Evolutionary conservation across 345 rosid genomes (phyloP).

Genomic region (Iberis pinnata): DNA sequence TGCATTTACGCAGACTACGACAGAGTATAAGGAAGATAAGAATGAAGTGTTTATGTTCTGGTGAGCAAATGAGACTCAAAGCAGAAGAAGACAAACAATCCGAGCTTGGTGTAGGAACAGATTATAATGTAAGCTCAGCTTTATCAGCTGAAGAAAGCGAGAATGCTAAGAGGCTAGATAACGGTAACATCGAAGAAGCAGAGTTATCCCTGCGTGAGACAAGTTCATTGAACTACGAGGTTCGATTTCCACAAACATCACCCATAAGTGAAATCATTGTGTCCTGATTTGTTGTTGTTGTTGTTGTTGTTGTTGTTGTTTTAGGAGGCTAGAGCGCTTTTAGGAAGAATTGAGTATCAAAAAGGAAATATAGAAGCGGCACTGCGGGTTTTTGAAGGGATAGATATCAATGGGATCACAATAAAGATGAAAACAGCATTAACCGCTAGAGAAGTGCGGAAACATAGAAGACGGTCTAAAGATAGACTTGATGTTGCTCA

Average conservation of each 20-base stretch:
- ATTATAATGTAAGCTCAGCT: slow-evolving; percentile 33
- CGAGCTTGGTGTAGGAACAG: slow-evolving; percentile 30
- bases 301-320: slow-evolving; percentile 16
- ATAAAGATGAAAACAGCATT: slow-evolving; percentile 55
- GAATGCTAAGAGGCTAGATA: slow-evolving; percentile 41
- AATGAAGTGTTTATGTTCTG: slow-evolving; percentile 53
- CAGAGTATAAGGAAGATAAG: slow-evolving; percentile 36
- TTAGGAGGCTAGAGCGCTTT: slow-evolving; percentile 81
- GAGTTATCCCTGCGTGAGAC: slow-evolving; percentile 71
- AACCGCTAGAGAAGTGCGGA: slow-evolving; percentile 43
- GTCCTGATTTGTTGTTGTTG: too few relatives aligned
- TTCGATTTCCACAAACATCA: slow-evolving; percentile 2
- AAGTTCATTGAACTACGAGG: slow-evolving; percentile 75
- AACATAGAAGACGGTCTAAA: slow-evolving; percentile 42
- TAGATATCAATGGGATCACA: slow-evolving; percentile 59
- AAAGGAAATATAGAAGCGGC: slow-evolving; percentile 78
- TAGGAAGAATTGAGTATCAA: slow-evolving; percentile 84
- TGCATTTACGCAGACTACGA: slow-evolving; percentile 27
- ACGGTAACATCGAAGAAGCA: slow-evolving; percentile 69
- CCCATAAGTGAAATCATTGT: neutral
- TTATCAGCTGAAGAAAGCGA: slow-evolving; percentile 40
- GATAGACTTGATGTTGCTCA: slow-evolving; percentile 34
- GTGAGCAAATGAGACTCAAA: slow-evolving; percentile 38
- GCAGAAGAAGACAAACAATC: slow-evolving; percentile 44
- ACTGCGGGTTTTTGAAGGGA: slow-evolving; percentile 79